These are phyloP conservation scores for Trametes coccinea DNA, from an alignment of 768 basidiomycete species.

Conservation along the genomic window DNA sequence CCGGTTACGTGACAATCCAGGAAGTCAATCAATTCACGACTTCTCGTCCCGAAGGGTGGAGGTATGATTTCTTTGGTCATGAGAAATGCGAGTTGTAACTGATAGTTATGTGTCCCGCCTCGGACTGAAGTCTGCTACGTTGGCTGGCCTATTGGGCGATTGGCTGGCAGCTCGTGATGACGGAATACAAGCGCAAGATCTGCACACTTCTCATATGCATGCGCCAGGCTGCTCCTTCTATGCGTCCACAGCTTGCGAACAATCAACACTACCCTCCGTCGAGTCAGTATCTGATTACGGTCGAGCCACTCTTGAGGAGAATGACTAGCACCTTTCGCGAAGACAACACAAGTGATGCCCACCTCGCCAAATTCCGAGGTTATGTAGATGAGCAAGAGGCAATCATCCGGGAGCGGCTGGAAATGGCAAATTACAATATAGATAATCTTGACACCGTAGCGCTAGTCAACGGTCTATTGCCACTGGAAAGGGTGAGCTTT, in stretches of 20 bases:
- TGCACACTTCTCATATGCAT: constrained; percentile 10
- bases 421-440: constrained; percentile 33
- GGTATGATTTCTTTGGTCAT: background rate
- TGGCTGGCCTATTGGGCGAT: constrained; percentile 39
- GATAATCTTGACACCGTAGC: constrained; percentile 33
- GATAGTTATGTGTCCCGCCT: too few species aligned
- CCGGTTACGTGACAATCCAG: constrained; percentile 36
- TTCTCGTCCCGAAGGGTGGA: constrained; percentile 20
- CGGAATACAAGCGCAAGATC: constrained; percentile 20
- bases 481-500: constrained; percentile 34
- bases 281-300: background rate
- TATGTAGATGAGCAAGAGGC: constrained; percentile 30
- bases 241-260: background rate
- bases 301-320: background rate
- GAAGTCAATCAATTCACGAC: constrained; percentile 37
- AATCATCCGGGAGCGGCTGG: constrained; percentile 30
- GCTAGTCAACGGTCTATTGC: constrained; percentile 32
- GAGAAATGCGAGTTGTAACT: too few species aligned
- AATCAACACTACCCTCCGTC: background rate
- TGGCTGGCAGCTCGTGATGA: constrained; percentile 27
- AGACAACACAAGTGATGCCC: background rate
- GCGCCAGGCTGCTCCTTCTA: background rate
- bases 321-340: background rate
- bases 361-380: constrained; percentile 27
- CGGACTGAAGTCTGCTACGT: constrained; percentile 17